Evolutionary conservation across 2,329 filamentous ascomycete species (phyloP).

Genomic region (Bretziella fagacearum): DNA sequence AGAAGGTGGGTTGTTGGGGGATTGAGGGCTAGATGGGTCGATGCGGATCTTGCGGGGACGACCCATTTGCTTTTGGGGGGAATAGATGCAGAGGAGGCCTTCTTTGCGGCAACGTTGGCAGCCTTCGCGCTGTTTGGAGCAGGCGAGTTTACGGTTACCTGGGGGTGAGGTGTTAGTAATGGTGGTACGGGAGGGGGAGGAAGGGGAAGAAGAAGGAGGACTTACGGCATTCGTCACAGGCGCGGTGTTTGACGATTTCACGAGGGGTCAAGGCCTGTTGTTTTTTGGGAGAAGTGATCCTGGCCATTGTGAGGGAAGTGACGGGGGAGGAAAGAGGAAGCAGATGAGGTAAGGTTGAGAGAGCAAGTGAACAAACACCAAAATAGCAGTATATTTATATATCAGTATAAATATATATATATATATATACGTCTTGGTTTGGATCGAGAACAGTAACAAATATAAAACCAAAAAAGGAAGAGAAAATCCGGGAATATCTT

Average conservation of each 20-base stretch:
- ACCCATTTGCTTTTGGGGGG: conserved; percentile 49
- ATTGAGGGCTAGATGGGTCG: conserved; percentile 10
- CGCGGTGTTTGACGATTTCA: conserved; percentile 34
- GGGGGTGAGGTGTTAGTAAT: background rate
- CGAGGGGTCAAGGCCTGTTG: conserved; percentile 14
- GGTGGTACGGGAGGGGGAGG: background rate
- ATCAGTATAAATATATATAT: no score
- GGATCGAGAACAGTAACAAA: no score
- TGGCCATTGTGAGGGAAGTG: no score
- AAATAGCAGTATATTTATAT: no score
- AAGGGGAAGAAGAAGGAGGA: conserved; percentile 15
- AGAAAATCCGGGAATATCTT: no score
- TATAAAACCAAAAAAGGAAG: no score
- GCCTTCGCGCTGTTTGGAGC: conserved; percentile 42
- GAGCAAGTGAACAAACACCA: no score
- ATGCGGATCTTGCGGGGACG: conserved; percentile 35
- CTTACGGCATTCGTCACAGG: conserved; percentile 53
- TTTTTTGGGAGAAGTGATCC: no score
- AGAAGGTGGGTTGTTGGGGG: background rate
- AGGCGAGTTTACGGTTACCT: conserved; percentile 49
- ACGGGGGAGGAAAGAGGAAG: no score
- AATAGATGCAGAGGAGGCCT: conserved; percentile 42
- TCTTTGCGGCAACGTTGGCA: conserved; percentile 43
- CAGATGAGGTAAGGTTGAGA: no score
- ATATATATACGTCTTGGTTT: no score